A percentile compares a stretch with the other conserved stretches of the same genome.
Conservation (phyloP, 768 basidiomycete species). For the Podaxis sp. region DNA sequence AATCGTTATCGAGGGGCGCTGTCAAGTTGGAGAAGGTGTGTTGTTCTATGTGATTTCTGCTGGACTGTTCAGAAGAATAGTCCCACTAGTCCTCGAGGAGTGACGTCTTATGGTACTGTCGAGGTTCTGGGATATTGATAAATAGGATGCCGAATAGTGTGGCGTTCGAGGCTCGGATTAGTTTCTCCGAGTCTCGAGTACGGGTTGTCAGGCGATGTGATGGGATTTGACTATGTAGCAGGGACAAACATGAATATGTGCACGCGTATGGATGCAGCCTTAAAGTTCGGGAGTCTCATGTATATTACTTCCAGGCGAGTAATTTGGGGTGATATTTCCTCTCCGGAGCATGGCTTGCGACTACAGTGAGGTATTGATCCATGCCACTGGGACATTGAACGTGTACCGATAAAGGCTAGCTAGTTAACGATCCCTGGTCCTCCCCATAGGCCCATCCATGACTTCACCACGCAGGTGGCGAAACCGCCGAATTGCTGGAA, state of each 20-base stretch:
- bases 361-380: background rate
- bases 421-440: background rate
- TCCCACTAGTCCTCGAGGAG: background rate
- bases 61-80: background rate
- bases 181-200: no score
- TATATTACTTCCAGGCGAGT: background rate
- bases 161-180: no score
- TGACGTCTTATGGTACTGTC: background rate
- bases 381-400: background rate
- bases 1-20: constrained; percentile 11
- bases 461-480: background rate
- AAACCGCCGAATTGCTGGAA: background rate
- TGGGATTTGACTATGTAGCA: no score
- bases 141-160: background rate
- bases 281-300: background rate
- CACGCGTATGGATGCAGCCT: background rate
- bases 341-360: background rate
- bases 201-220: background rate
- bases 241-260: background rate
- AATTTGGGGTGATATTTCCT: background rate
- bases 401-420: background rate
- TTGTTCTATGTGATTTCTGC: constrained; percentile 3
- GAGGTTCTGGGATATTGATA: background rate
- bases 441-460: background rate
- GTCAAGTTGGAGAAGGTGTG: constrained; percentile 10